Evolutionary conservation across 2,329 filamentous ascomycete genomes (phyloP).

Genomic region (Penicillium thymicola): DNA sequence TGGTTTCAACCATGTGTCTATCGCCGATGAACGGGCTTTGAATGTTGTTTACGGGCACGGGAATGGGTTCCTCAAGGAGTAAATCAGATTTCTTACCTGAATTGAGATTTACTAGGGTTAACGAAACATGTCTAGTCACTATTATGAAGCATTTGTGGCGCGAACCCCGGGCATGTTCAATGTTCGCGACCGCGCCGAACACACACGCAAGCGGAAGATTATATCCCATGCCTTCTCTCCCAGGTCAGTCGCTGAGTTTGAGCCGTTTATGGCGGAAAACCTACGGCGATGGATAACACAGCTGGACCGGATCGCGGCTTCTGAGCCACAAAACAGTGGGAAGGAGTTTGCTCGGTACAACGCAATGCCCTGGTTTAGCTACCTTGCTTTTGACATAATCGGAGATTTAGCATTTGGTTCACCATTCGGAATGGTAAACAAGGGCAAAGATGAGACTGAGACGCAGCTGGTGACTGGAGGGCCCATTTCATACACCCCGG

Average conservation of each 20-base stretch:
- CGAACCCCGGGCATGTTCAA: conserved; percentile 36
- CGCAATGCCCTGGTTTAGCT: conserved; percentile 24
- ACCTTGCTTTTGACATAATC: conserved; percentile 23
- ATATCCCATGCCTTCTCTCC: conserved; percentile 36
- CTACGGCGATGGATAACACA: conserved; percentile 19
- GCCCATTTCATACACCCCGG: conserved; percentile 16
- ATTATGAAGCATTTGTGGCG: conserved; percentile 35
- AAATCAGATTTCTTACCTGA: neutral
- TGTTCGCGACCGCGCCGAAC: conserved; percentile 31
- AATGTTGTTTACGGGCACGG: conserved; percentile 29
- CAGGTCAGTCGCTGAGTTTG: conserved; percentile 31
- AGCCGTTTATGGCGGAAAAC: conserved; percentile 31
- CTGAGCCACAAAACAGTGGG: neutral
- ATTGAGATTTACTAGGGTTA: neutral
- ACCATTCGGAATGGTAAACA: conserved; percentile 24
- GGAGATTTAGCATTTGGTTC: conserved; percentile 22
- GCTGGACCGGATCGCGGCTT: conserved; percentile 16
- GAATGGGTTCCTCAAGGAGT: conserved; percentile 34
- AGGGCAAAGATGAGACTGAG: conserved; percentile 20
- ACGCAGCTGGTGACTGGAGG: conserved; percentile 14
- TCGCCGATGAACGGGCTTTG: conserved; percentile 19
- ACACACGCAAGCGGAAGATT: conserved; percentile 36
- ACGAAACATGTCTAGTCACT: conserved; percentile 7
- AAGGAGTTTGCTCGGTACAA: conserved; percentile 10
- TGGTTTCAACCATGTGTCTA: conserved; percentile 25